Evolutionary conservation across 1,284 basidiomycete genomes (phyloP).

Genomic region (Puccinia triticina): DNA sequence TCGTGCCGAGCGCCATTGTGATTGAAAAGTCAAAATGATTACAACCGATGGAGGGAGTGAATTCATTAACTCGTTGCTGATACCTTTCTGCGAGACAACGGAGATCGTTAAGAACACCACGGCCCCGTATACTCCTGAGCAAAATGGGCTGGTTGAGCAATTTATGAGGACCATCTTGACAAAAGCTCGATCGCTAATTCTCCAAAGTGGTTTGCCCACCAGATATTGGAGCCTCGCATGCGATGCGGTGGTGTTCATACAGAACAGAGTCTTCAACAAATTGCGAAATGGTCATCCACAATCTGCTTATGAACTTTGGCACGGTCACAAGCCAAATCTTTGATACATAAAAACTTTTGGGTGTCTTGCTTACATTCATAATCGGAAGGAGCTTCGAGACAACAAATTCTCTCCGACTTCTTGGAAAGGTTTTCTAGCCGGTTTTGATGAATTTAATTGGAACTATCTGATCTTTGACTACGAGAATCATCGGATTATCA

Average conservation of each 20-base stretch:
- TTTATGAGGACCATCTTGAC: too few species aligned
- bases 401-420: neutral
- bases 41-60: slow-evolving; percentile 8
- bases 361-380: neutral
- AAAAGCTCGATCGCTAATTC: neutral
- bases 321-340: neutral
- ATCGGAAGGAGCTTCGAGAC: neutral
- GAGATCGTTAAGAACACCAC: neutral
- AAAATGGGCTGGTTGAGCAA: neutral
- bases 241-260: neutral
- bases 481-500: neutral
- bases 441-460: slow-evolving; percentile 18
- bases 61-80: too few species aligned
- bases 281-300: neutral
- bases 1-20: neutral
- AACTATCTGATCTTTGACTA: too few species aligned
- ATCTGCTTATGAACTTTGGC: neutral
- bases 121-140: neutral
- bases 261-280: neutral
- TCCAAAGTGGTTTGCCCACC: neutral
- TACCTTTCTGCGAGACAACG: neutral
- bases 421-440: neutral
- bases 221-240: slow-evolving; percentile 1
- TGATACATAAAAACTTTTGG: neutral
- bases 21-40: slow-evolving; percentile 11